Base-by-base conservation (phyloP, 1,284 basidiomycete genomes). In the Phylloporus sp. region DNA sequence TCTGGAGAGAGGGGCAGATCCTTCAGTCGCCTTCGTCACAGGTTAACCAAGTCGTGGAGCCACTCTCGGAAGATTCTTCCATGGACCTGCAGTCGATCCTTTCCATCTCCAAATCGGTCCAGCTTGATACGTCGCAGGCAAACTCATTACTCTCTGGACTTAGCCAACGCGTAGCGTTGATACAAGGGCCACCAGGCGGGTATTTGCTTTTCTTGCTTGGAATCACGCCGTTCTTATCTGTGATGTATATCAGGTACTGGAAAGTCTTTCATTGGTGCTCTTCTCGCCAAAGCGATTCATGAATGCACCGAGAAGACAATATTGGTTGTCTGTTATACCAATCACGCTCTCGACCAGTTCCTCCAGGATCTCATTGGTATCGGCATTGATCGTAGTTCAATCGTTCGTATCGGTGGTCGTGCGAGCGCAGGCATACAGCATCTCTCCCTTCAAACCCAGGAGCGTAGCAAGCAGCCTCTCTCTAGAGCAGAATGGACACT, bases 371-470 rank as follows among this genome's bases (percentile, higher is more conserved):
- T 49, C n/a, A 23, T 49, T 19, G 5, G 25, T 19, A 12, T 11
- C 5, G 47, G 25, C n/a, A n/a, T 49, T 25, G 83, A 86, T 1
- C 43, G 68, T 0, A 12, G 61, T 0, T 78, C 74, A 52, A 85
- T 91, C 62, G 84, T 90, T 59, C 83, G 90, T 5, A 78, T 91
- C 0, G 89, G 90, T 4, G 84, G 88, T 7, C 88, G 89, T 68
- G 84, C 84, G 1, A 86, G 84, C 5, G 1, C 80, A 0, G 74
- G 77, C 3, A 88, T 86, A 0, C 85, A 83, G 32, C 74, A 80
- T 7, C 75, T 90, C 37, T 75, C 80, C 3, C 72, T 90, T 1
- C 77, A 77, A 6, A 82, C 80, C 0, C 83, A 73, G 37, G 71
- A 64, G 58, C 58, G 72, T 64, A 23, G 66, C 64, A 66, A 69